A percentile compares a stretch with the other conserved stretches of the same genome.
Conservation (phyloP, 805 yeast species). For the Starmerella geochares region DNA sequence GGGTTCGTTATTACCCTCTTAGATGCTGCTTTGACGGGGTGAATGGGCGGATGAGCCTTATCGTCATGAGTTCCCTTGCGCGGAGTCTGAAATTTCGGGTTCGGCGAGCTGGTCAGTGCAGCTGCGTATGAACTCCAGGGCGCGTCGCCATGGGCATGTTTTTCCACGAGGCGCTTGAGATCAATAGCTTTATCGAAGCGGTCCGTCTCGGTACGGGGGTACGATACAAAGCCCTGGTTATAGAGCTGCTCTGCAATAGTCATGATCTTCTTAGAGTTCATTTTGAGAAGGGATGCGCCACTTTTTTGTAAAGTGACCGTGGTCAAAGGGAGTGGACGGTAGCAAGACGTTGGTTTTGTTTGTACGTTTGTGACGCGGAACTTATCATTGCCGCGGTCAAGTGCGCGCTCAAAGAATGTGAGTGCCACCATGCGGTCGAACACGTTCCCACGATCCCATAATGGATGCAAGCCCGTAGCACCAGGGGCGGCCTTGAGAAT, state of each 20-base stretch:
- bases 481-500: constrained; percentile 33
- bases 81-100: constrained; percentile 49
- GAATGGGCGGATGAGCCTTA: constrained; percentile 97
- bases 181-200: constrained; percentile 70
- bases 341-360: constrained; percentile 59
- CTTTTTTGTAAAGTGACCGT: constrained; percentile 87
- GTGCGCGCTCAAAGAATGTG: constrained; percentile 58
- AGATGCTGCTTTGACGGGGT: constrained; percentile 48
- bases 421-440: constrained; percentile 63
- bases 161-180: constrained; percentile 47
- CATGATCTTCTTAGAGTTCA: constrained; percentile 72
- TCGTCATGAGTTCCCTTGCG: constrained; percentile 78
- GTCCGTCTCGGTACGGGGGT: constrained; percentile 97
- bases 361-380: constrained; percentile 46
- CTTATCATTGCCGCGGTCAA: constrained; percentile 36
- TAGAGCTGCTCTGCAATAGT: constrained; percentile 73
- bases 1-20: constrained; percentile 29
- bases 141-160: constrained; percentile 36
- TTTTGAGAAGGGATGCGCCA: constrained; percentile 61
- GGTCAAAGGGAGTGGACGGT: constrained; percentile 81
- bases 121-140: constrained; percentile 69
- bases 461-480: constrained; percentile 33
- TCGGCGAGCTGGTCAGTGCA: constrained; percentile 30
- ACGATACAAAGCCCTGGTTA: constrained; percentile 75
- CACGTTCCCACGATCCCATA: constrained; percentile 64